Conservation (phyloP, 257 asterid species). For the Linderniella brevidens region DNA sequence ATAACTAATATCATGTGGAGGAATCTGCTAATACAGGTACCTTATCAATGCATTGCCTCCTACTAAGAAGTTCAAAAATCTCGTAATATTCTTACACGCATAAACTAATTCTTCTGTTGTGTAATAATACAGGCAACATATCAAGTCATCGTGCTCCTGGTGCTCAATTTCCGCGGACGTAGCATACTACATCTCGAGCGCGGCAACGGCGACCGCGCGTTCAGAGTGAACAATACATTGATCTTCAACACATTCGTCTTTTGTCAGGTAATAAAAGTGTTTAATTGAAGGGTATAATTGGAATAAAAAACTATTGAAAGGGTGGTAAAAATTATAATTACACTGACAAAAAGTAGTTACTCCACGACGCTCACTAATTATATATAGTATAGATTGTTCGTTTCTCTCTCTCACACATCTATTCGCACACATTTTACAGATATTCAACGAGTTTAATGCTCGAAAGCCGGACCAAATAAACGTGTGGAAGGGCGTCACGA, state of each 20-base stretch:
- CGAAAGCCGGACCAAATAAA: constrained; percentile 86
- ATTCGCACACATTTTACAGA: constrained; percentile 15
- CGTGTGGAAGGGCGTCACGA: constrained; percentile 65
- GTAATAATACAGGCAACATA: constrained; percentile 36
- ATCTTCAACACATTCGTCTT: constrained; percentile 58
- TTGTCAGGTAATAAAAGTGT: constrained; percentile 33
- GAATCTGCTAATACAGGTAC: constrained; percentile 60
- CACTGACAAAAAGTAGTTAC: not conserved
- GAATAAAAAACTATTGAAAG: no score
- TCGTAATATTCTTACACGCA: not conserved
- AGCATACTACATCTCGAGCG: constrained; percentile 26
- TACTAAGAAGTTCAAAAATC: not conserved
- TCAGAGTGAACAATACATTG: constrained; percentile 38
- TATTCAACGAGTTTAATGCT: constrained; percentile 79
- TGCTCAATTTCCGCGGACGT: constrained; percentile 49
- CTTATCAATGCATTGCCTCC: no score
- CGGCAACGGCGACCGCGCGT: constrained; percentile 20
- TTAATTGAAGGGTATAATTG: no score
- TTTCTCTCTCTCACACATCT: not conserved
- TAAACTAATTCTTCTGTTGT: not conserved
- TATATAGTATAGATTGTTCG: not conserved
- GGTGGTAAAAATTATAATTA: no score
- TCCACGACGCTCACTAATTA: not conserved
- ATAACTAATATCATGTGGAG: constrained; percentile 79
- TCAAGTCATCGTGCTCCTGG: constrained; percentile 58